Conservation (phyloP, 345 rosid species). For the Rhizophora apiculata region DNA sequence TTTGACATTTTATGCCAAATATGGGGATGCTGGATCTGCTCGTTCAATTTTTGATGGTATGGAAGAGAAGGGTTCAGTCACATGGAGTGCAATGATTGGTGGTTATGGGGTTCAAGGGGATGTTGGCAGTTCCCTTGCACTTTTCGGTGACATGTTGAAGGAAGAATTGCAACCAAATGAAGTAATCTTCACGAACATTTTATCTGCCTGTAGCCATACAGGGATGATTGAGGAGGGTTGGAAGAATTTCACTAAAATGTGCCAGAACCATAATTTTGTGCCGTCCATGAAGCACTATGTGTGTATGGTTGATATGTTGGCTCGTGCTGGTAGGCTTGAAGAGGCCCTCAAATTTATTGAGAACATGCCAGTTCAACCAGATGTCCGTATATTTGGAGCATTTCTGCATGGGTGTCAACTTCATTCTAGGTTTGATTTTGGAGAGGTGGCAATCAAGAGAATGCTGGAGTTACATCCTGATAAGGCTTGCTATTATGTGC, state of each 20-base stretch:
- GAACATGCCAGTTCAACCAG: conserved; percentile 68
- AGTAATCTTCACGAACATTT: conserved; percentile 24
- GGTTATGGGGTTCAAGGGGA: conserved; percentile 30
- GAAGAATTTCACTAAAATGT: conserved; percentile 59
- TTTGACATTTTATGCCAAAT: conserved; percentile 28
- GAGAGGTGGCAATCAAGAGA: conserved; percentile 57
- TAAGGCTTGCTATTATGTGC: conserved; percentile 76
- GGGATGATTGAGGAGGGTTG: conserved; percentile 81
- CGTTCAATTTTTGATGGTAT: conserved; percentile 23
- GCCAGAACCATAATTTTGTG: conserved; percentile 49
- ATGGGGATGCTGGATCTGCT: conserved; percentile 27
- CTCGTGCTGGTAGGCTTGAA: conserved; percentile 84
- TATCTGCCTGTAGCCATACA: conserved; percentile 45
- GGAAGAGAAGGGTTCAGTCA: conserved; percentile 21
- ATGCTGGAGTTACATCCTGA: conserved; percentile 63
- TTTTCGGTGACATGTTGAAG: conserved; percentile 24
- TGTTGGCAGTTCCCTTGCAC: conserved; percentile 15
- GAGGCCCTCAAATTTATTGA: conserved; percentile 70
- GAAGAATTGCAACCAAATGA: conserved; percentile 27
- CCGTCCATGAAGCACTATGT: conserved; percentile 76
- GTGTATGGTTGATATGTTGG: conserved; percentile 77
- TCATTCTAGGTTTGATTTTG: conserved; percentile 82
- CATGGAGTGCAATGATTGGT: conserved; percentile 34
- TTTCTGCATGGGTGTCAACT: conserved; percentile 88
- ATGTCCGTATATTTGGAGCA: conserved; percentile 56